These are phyloP conservation scores for Hypoxylon sp. DNA, from an alignment of 2,329 filamentous ascomycete genomes.

Conservation along the genomic window DNA sequence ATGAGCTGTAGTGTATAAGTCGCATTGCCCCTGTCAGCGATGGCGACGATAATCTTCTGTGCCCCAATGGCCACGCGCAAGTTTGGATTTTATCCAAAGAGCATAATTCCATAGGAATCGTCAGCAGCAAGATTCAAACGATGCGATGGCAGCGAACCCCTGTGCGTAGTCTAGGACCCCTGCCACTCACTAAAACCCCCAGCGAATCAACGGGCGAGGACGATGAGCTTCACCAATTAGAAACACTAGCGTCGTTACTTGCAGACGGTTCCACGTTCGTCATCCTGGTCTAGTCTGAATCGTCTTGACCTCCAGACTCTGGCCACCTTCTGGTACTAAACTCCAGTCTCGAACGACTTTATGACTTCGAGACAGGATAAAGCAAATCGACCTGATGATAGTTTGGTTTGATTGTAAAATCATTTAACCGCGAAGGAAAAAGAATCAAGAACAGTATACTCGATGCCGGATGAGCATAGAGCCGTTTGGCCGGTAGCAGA, in stretches of 20 bases:
- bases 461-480: background rate
- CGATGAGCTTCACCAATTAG: slow-evolving; percentile 48
- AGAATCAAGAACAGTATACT: background rate
- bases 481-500: background rate
- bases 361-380: background rate
- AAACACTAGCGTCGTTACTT: slow-evolving; percentile 56
- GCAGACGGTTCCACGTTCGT: slow-evolving; percentile 42
- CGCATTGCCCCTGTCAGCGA: background rate
- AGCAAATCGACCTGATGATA: background rate
- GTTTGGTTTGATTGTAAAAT: background rate
- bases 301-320: slow-evolving; percentile 6
- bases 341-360: slow-evolving; percentile 2
- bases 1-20: slow-evolving; percentile 2
- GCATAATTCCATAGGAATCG: slow-evolving; percentile 22
- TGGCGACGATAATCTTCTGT: background rate
- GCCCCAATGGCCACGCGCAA: background rate
- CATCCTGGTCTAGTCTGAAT: slow-evolving; percentile 37
- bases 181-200: slow-evolving; percentile 24
- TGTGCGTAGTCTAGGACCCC: slow-evolving; percentile 22
- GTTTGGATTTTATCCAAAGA: slow-evolving; percentile 20
- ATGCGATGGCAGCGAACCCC: slow-evolving; percentile 9
- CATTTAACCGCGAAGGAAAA: background rate
- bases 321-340: slow-evolving; percentile 17
- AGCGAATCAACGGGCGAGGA: slow-evolving; percentile 49
- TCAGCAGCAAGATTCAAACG: slow-evolving; percentile 26